Evolutionary conservation across 2,329 filamentous ascomycete genomes (phyloP), one percentile per base, ranked within the genome.

Genomic region (Fusarium sp.): DNA sequence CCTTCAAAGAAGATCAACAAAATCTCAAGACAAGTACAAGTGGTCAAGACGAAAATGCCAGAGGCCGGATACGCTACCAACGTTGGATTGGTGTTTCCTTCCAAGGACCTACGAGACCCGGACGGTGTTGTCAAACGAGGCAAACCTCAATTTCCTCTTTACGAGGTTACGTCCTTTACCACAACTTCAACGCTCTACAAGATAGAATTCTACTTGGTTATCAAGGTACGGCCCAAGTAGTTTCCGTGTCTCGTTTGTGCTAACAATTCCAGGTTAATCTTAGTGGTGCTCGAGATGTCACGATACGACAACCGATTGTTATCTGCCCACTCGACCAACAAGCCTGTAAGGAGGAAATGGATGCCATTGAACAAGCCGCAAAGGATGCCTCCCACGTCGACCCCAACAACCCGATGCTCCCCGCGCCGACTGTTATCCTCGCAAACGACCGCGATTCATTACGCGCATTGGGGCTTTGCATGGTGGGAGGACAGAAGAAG

Each of bases 311-410:
- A 80, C 94, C 94, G 8, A 98, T 99, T 62, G 94, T 98, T 34
- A 96, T 98, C 54, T 98, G 95, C 76, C 95, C 96, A 0, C 89
- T 98, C 68, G 96, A 99, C 77, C 94, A 98, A 77, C 93, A 97
- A 72, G 93, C 92, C 18, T 99, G 96, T 83, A 98, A 97, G 80
- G 95, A 98, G 78, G 96, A 98, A 82, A 98, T 99, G 94, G 95
- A 97, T 76, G 95, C 95, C 40, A 98, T 99, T 70, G 95, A 98
- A 78, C 94, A 97, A 81, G 93, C 96, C 1, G 96, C 96, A 45
- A 95, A 95, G 80, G 95, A 98, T 74, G 95, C 96, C 3, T 92
- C 93, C 18, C 90, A 92, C 67, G 91, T 98, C 66, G 94, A 95
- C 73, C 92, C 92, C 1, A 92, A 96, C 68, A 93, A 97, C 67